A percentile compares a stretch with the other conserved stretches of the same genome.
Conservation (phyloP, 257 asterid species). For the Sherardia arvensis region DNA sequence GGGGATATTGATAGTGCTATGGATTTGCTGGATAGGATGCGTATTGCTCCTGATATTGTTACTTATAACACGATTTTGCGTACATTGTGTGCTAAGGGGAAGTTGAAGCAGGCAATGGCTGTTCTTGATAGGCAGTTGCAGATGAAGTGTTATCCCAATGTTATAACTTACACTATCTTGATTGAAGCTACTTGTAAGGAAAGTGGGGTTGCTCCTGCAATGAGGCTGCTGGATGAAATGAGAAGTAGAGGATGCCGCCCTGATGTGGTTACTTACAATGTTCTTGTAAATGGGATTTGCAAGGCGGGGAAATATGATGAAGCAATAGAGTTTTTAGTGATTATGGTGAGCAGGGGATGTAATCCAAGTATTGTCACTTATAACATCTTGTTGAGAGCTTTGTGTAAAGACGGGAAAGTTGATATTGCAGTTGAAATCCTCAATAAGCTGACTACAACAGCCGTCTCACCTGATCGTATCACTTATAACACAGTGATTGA, state of each 20-base stretch:
- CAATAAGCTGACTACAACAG: slow-evolving; percentile 46
- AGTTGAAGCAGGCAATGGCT: slow-evolving; percentile 65
- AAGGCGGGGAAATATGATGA: slow-evolving; percentile 75
- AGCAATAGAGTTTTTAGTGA: slow-evolving; percentile 79
- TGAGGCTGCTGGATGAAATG: slow-evolving; percentile 87
- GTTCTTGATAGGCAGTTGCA: slow-evolving; percentile 58
- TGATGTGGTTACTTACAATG: slow-evolving; percentile 80
- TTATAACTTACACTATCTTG: slow-evolving; percentile 70
- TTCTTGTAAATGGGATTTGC: slow-evolving; percentile 70
- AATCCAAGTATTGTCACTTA: slow-evolving; percentile 87
- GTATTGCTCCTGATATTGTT: slow-evolving; percentile 72
- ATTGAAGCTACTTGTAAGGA: slow-evolving; percentile 71
- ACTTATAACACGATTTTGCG: slow-evolving; percentile 78
- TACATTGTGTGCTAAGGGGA: slow-evolving; percentile 59
- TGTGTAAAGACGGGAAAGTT: slow-evolving; percentile 80
- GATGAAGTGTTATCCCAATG: slow-evolving; percentile 68
- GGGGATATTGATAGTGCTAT: slow-evolving; percentile 62
- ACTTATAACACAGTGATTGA: slow-evolving; percentile 82
- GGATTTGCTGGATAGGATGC: slow-evolving; percentile 59
- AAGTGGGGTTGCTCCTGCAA: slow-evolving; percentile 59
- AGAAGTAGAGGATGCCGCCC: slow-evolving; percentile 62
- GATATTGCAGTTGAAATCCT: slow-evolving; percentile 73
- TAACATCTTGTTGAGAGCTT: slow-evolving; percentile 68
- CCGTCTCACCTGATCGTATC: slow-evolving; percentile 69
- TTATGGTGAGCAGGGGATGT: slow-evolving; percentile 71